A percentile compares a stretch with the other conserved stretches of the same genome.
Evolutionary conservation across 2,329 filamentous ascomycete species (phyloP).

Genomic region (Calonectria henricotiae): DNA sequence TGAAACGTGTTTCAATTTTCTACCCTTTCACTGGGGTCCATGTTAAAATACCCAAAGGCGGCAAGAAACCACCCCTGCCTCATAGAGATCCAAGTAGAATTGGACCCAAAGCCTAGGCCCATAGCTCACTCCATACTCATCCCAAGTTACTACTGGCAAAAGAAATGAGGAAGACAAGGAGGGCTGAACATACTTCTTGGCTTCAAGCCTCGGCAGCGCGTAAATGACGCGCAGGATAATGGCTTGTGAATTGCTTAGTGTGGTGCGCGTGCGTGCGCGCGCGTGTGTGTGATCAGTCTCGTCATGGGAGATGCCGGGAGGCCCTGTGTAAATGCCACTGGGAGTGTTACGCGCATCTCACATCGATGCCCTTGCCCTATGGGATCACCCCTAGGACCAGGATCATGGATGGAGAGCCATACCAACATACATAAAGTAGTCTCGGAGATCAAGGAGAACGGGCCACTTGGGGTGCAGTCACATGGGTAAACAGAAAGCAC

Average conservation of each 20-base stretch:
- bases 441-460: conserved; percentile 43
- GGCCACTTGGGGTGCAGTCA: conserved; percentile 43
- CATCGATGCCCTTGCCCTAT: conserved; percentile 37
- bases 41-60: conserved; percentile 28
- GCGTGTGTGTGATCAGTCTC: conserved; percentile 19
- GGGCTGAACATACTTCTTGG: conserved; percentile 29
- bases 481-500: conserved; percentile 38
- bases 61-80: conserved; percentile 33
- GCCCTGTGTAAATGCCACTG: conserved; percentile 28
- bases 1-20: conserved; percentile 41
- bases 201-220: conserved; percentile 39
- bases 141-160: conserved; percentile 18
- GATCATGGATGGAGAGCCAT: conserved; percentile 39
- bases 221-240: conserved; percentile 51
- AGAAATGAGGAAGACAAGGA: conserved; percentile 43
- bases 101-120: conserved; percentile 21
- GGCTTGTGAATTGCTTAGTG: conserved; percentile 43
- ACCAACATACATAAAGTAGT: conserved; percentile 32
- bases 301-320: conserved; percentile 27
- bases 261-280: background rate
- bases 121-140: conserved; percentile 7
- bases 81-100: conserved; percentile 35
- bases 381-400: conserved; percentile 43
- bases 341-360: conserved; percentile 19
- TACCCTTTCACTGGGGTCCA: conserved; percentile 23